Evolutionary conservation across 306 rosid species (phyloP), one percentile per base, ranked within the genome.

Genomic region (Fragaria nilgerrensis): DNA sequence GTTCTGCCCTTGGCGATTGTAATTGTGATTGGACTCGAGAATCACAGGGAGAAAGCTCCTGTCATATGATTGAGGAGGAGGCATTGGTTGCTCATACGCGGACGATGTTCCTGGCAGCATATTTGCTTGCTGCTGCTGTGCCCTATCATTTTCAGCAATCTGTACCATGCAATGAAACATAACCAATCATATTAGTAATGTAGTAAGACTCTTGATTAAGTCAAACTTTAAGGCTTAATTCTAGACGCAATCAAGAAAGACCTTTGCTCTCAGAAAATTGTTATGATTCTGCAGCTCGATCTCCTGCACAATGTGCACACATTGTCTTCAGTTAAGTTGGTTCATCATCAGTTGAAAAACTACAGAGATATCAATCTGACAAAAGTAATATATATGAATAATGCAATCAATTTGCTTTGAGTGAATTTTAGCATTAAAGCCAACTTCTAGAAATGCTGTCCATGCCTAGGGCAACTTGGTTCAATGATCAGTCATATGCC

Each of bases 91-190:
- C 11, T 87, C 58, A 50, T 48, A 87, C 63, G 86, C 71, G 0
- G 48, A 66, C 9, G 70, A 66, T 14, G 76, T 79, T 76, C 78
- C 94, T 0, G 81, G 77, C 90, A 91, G 90, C 89, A 88, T 16
- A 66, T 82, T 86, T 32, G 88, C 79, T 41, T 75, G 79, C 68
- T 85, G 90, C 74, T 89, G 86, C 9, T 85, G 82, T 65, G 87
- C 85, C 83, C 97, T 90, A 77, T 90, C 98, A 66, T 78, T 84
- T 84, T 94, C 98, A 29, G 91, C 91, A 79, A 91, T 94, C 98
- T 90, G 83, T 72, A 77, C 4, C 79, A 75, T 65, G 61, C 73
- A 36, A 75, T 34, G 9, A 19, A 62, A 25, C 9, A 65, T 29
- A 45, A 62, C 56, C 16, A 39, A n/a, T 58, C 39, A 1, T 47